Percentiles rank a stretch among this genome's conserved stretches.
phyloP scores from a whole-genome alignment of 441 rosid genomes.

The Rhodomyrtus psidioides region DNA sequence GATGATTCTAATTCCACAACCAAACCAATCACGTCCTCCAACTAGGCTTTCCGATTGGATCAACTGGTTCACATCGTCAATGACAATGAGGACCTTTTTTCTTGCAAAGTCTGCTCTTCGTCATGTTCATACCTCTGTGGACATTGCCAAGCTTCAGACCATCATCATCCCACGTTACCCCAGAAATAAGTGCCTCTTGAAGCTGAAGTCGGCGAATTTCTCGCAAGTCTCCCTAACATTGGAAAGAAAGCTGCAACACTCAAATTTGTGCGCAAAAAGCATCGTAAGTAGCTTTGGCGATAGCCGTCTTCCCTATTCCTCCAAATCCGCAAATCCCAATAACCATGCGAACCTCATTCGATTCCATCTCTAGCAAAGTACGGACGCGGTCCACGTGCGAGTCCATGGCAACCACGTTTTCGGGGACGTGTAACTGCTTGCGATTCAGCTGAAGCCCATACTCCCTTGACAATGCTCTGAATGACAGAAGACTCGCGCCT shows the following conservation, averaged over 20 bases:
- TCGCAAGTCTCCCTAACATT: background rate
- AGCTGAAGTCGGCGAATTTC: background rate
- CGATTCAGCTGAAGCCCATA: background rate
- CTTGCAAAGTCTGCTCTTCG: background rate
- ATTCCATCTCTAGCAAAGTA: background rate
- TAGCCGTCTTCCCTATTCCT: conserved; percentile 2
- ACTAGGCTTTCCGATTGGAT: background rate
- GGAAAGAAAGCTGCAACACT: background rate
- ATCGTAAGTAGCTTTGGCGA: background rate
- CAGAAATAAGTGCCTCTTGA: background rate
- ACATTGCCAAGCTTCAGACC: background rate
- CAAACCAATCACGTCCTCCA: background rate
- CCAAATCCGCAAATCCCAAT: background rate
- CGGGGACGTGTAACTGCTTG: background rate
- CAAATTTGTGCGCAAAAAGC: background rate
- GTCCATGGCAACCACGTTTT: background rate
- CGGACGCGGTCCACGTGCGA: background rate
- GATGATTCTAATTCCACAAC: background rate
- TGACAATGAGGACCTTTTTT: background rate
- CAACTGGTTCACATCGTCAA: background rate
- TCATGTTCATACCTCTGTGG: background rate
- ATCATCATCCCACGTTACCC: background rate
- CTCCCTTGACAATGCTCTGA: background rate
- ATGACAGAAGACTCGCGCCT: background rate
- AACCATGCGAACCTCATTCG: background rate